These are phyloP conservation scores for Elasticomyces elasticus DNA, from an alignment of 495 filamentous ascomycete genomes.

Conservation along the genomic window DNA sequence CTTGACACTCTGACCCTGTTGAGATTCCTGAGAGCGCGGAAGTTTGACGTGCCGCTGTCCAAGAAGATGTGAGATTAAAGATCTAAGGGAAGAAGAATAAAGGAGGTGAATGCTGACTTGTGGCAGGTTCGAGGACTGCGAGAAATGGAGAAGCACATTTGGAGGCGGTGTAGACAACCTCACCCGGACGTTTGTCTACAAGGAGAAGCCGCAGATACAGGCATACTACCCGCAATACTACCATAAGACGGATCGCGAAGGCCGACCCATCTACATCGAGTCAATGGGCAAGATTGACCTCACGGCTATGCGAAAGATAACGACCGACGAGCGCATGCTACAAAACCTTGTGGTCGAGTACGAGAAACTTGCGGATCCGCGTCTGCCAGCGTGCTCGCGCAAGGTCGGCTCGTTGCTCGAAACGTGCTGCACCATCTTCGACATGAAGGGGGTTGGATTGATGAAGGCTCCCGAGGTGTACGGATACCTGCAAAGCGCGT, in stretches of 20 bases:
- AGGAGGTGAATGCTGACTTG: not conserved
- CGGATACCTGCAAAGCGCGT: slow-evolving; percentile 56
- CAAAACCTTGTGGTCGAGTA: slow-evolving; percentile 94
- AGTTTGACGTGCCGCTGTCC: slow-evolving; percentile 76
- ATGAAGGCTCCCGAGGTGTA: slow-evolving; percentile 68
- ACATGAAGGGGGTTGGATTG: slow-evolving; percentile 86
- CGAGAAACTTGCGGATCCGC: slow-evolving; percentile 86
- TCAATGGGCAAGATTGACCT: slow-evolving; percentile 90
- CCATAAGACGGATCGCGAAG: slow-evolving; percentile 98
- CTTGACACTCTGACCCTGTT: slow-evolving; percentile 87
- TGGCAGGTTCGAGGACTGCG: slow-evolving; percentile 69
- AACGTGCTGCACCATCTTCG: slow-evolving; percentile 96
- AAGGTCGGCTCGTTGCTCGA: slow-evolving; percentile 83
- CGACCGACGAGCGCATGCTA: slow-evolving; percentile 84
- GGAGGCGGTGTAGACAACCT: slow-evolving; percentile 67
- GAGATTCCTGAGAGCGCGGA: slow-evolving; percentile 65
- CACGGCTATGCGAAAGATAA: slow-evolving; percentile 82
- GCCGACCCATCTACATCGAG: slow-evolving; percentile 93
- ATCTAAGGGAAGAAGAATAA: not conserved
- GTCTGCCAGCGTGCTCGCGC: slow-evolving; percentile 89
- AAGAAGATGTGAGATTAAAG: slow-evolving; percentile 67
- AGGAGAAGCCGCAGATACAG: slow-evolving; percentile 78
- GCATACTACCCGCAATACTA: slow-evolving; percentile 98
- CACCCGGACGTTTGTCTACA: slow-evolving; percentile 71
- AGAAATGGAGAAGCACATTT: slow-evolving; percentile 83